Percentiles rank a stretch among this genome's conserved stretches.
Conservation (phyloP, 352 stramenopile species). For the Peronospora farinosa region DNA sequence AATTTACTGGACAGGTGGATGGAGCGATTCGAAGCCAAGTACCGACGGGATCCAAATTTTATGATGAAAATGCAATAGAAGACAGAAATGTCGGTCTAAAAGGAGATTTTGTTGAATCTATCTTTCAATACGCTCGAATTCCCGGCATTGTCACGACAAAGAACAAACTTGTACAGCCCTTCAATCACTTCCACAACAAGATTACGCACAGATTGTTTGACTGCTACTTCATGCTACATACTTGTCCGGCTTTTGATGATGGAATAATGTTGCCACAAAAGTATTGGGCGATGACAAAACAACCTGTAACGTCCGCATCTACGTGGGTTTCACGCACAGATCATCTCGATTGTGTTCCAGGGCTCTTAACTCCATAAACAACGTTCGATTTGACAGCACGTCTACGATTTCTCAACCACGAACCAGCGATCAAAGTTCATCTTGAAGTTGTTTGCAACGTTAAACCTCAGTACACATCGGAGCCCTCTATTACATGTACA, state of each 20-base stretch:
- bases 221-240: too few species aligned
- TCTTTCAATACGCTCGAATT: not conserved
- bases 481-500: not conserved
- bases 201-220: not conserved
- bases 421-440: not conserved
- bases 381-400: not conserved
- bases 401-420: not conserved
- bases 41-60: slow-evolving; percentile 86
- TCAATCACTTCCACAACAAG: not conserved
- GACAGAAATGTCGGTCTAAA: not conserved
- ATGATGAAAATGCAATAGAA: slow-evolving; percentile 76
- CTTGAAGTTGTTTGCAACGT: not conserved
- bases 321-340: not conserved
- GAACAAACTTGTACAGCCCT: not conserved
- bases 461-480: not conserved
- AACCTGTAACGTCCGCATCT: not conserved
- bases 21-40: slow-evolving; percentile 86
- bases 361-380: not conserved
- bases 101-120: not conserved
- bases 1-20: slow-evolving; percentile 91
- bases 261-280: too few species aligned
- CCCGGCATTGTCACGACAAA: not conserved
- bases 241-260: too few species aligned
- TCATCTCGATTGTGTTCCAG: not conserved
- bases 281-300: not conserved